Evolutionary conservation across 2,329 filamentous ascomycete species (phyloP).

Genomic region (Didymella keratinophila): DNA sequence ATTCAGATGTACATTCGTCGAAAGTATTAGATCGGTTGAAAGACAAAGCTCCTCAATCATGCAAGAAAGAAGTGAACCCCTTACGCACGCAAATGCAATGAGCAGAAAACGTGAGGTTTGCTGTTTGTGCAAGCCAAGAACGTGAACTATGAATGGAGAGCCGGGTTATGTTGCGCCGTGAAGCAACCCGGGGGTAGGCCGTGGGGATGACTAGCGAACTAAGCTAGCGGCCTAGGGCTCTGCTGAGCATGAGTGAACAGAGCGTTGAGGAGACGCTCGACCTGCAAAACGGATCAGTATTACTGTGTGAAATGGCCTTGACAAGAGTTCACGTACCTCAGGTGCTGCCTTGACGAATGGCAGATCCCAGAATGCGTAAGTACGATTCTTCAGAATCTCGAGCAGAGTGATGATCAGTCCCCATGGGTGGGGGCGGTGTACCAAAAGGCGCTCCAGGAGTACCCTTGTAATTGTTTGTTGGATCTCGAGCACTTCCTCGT

Average conservation of each 20-base stretch:
- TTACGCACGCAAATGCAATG: conserved; percentile 47
- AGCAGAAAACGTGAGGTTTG: conserved; percentile 38
- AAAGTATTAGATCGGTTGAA: conserved; percentile 28
- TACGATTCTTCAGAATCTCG: conserved; percentile 90
- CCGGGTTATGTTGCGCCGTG: conserved; percentile 1
- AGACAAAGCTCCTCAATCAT: conserved; percentile 29
- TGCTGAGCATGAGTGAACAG: conserved; percentile 57
- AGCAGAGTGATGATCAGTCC: conserved; percentile 87
- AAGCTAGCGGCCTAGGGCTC: conserved; percentile 54
- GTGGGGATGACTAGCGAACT: conserved; percentile 21
- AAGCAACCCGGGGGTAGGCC: conserved; percentile 16
- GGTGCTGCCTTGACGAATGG: conserved; percentile 90
- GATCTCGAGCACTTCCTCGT: conserved; percentile 75
- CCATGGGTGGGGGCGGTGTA: conserved; percentile 94
- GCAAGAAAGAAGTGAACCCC: conserved; percentile 32
- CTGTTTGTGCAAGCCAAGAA: conserved; percentile 25
- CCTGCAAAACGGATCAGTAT: conserved; percentile 43
- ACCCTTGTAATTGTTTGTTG: conserved; percentile 91
- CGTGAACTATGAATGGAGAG: conserved; percentile 20
- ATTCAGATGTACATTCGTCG: conserved; percentile 24
- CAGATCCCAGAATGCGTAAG: conserved; percentile 90
- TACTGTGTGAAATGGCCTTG: neutral
- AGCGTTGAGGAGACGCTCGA: conserved; percentile 56
- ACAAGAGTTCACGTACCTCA: conserved; percentile 63
- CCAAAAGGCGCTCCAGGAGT: conserved; percentile 84